phyloP scores from a whole-genome alignment of 2,329 filamentous ascomycete species.

The Nigrospora osmanthi region DNA sequence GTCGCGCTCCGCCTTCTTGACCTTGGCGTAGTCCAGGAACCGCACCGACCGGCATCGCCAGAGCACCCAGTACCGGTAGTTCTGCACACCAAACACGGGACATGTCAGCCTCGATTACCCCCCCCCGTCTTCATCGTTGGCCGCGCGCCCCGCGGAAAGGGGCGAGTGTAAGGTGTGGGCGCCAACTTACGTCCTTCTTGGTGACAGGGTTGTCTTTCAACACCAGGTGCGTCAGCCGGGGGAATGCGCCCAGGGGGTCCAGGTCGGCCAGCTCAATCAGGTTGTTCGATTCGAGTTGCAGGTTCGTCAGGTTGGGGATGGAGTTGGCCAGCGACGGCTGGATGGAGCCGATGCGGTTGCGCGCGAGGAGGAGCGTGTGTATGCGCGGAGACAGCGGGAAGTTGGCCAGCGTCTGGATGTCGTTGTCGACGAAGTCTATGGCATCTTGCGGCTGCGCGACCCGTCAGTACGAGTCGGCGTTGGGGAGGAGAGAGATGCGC shows the following conservation, averaged over 20 bases:
- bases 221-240: constrained; percentile 69
- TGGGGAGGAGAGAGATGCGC: too few relatives aligned
- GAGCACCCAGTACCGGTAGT: constrained; percentile 89
- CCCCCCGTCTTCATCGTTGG: neutral
- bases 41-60: constrained; percentile 79
- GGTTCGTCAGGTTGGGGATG: constrained; percentile 72
- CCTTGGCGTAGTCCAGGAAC: constrained; percentile 88
- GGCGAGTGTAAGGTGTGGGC: neutral
- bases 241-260: constrained; percentile 66
- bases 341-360: constrained; percentile 80
- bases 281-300: constrained; percentile 79
- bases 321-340: constrained; percentile 66
- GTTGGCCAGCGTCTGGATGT: constrained; percentile 82
- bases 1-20: constrained; percentile 76
- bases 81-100: constrained; percentile 35
- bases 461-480: neutral
- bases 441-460: constrained; percentile 73
- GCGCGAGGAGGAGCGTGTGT: constrained; percentile 78
- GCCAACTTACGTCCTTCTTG: constrained; percentile 71
- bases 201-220: constrained; percentile 83
- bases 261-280: constrained; percentile 79
- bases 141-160: too few relatives aligned
- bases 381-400: constrained; percentile 88
- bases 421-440: constrained; percentile 98
- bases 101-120: neutral